phyloP scores from a whole-genome alignment of 257 asterid species.

The Solanum bulbocastanum region DNA sequence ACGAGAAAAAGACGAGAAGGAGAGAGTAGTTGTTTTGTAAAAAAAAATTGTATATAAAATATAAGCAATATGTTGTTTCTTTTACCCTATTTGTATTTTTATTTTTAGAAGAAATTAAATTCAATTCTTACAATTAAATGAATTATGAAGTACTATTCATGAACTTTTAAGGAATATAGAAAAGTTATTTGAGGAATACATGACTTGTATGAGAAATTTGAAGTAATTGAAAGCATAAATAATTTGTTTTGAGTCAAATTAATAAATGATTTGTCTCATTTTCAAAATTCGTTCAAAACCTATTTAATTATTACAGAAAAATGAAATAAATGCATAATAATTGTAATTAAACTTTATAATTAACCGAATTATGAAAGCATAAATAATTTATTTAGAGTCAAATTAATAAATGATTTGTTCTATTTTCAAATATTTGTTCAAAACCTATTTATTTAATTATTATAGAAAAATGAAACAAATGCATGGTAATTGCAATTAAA shows the following conservation, averaged over 20 bases:
- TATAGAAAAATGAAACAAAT: too few relatives aligned
- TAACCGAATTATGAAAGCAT: not conserved
- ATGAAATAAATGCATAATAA: not conserved
- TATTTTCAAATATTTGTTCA: not conserved
- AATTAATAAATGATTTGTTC: not conserved
- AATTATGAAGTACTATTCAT: not conserved
- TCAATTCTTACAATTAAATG: not conserved
- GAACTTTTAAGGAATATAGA: not conserved
- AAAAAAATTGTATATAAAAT: too few relatives aligned
- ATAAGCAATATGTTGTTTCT: not conserved
- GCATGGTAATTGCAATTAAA: too few relatives aligned
- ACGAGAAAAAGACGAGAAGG: conserved; percentile 8
- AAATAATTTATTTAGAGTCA: not conserved
- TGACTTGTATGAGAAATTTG: not conserved
- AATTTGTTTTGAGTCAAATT: not conserved
- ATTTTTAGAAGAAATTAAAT: not conserved
- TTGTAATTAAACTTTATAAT: too few relatives aligned
- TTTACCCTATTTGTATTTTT: not conserved
- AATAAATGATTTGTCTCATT: not conserved
- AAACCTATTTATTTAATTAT: too few relatives aligned
- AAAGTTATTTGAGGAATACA: not conserved
- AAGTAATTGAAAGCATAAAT: not conserved
- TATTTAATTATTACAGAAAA: too few relatives aligned
- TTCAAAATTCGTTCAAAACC: not conserved
- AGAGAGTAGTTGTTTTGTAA: conserved; percentile 11